Evolutionary conservation across 176 grass and related monocot species (phyloP), one percentile per base, ranked within the genome.

Genomic region (Oryza officinalis): DNA sequence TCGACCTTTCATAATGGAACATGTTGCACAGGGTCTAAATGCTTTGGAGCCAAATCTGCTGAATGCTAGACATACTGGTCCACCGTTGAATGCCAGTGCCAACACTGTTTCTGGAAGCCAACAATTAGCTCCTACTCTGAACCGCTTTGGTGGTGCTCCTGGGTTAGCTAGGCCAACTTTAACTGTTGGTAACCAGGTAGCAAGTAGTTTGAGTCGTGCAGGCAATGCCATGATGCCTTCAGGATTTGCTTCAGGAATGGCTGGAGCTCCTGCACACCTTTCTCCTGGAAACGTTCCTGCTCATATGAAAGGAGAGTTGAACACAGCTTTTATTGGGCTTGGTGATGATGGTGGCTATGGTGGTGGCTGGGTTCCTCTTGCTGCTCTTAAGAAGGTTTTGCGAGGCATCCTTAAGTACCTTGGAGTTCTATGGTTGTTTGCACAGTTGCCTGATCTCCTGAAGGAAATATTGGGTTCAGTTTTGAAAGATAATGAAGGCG

Each of bases 331-430:
- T 88, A 88, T 84, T 84, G 95, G 90, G 41, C 89, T 90, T 74
- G 95, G 92, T 41, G 95, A 98, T 31, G 90, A 98, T 90, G 92
- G 95, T 83, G 92, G 95, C 67, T 98, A 98, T 81, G 95, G 95
- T 80, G 95, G 95, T 86, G 82, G 90, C 27, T 98, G 95, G 95
- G 90, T 98, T 67, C 95, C 92, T 35, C 90, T 93, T 84, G 92
- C 92, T 45, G 95, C 92, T 79, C 88, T 98, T 81, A 98, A 98
- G 76, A 98, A 98, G 87, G 95, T 98, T 27, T 77, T 98, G 35
- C 89, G 95, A 78, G 93, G 89, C 37, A 90, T 98, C n/a, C 87
- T 95, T 54, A 98, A 98, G 83, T 95, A 98, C 78, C 91, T 98
- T 49, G 95, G 95, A 69, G 95, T 98, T 72, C 84, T 95, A 80